Evolutionary conservation across 2,329 filamentous ascomycete species (phyloP).

Genomic region (Ascochyta viciae-villosae): DNA sequence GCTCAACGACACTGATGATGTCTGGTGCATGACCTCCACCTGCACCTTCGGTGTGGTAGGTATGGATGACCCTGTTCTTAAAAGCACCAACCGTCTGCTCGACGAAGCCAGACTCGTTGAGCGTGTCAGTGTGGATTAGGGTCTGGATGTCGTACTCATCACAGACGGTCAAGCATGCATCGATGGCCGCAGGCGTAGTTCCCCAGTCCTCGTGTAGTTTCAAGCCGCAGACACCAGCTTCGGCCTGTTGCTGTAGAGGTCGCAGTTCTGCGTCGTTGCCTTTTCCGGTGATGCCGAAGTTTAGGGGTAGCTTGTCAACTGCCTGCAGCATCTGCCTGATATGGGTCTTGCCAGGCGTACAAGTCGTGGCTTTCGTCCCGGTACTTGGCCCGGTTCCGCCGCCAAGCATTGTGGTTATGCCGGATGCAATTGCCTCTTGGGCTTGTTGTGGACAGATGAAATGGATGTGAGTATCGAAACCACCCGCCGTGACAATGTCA

Average conservation of each 20-base stretch:
- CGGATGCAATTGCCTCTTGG: slow-evolving; percentile 80
- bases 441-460: slow-evolving; percentile 95
- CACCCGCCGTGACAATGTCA: slow-evolving; percentile 89
- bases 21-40: slow-evolving; percentile 95
- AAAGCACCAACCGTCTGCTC: slow-evolving; percentile 88
- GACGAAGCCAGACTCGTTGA: slow-evolving; percentile 97
- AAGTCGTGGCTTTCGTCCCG: slow-evolving; percentile 90
- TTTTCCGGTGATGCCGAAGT: slow-evolving; percentile 91
- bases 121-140: slow-evolving; percentile 92
- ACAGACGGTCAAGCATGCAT: slow-evolving; percentile 79
- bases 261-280: slow-evolving; percentile 80
- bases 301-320: slow-evolving; percentile 80
- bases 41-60: slow-evolving; percentile 95
- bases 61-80: slow-evolving; percentile 88
- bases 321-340: slow-evolving; percentile 91
- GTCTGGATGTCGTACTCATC: slow-evolving; percentile 93
- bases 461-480: slow-evolving; percentile 89
- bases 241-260: slow-evolving; percentile 79
- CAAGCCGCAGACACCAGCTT: slow-evolving; percentile 85
- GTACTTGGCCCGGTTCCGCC: slow-evolving; percentile 93
- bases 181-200: slow-evolving; percentile 87
- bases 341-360: slow-evolving; percentile 84
- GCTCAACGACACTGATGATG: slow-evolving; percentile 92
- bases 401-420: slow-evolving; percentile 88
- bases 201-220: slow-evolving; percentile 99